Conservation (phyloP, 495 filamentous ascomycete genomes). For the Ramalina peruviana region DNA sequence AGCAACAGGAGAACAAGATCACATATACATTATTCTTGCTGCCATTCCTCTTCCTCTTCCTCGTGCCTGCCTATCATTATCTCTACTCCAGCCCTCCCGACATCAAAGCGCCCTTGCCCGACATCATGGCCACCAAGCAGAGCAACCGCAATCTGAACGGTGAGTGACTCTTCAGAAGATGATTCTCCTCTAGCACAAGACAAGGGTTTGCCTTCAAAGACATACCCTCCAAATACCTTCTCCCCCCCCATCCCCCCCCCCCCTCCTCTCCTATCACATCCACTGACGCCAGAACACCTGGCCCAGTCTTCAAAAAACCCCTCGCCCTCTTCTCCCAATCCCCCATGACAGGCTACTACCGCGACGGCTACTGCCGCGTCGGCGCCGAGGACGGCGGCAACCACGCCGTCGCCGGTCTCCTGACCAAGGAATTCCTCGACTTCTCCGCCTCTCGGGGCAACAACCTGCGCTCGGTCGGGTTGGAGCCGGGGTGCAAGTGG, state of each 20-base stretch:
- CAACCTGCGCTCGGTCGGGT: slow-evolving; percentile 36
- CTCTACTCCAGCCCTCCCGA: background rate
- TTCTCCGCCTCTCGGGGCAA: slow-evolving; percentile 43
- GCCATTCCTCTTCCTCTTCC: background rate
- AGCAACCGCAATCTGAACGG: slow-evolving; percentile 41
- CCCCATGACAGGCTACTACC: slow-evolving; percentile 45
- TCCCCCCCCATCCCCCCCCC: too few relatives aligned
- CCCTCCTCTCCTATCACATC: background rate
- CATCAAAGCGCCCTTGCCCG: background rate
- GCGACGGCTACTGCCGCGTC: slow-evolving; percentile 45
- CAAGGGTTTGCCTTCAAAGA: too few relatives aligned
- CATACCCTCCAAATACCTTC: too few relatives aligned
- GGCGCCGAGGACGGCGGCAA: slow-evolving; percentile 33
- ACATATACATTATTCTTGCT: slow-evolving; percentile 4
- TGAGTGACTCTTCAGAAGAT: slow-evolving; percentile 1
- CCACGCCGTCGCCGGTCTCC: slow-evolving; percentile 34
- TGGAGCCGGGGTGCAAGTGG: slow-evolving; percentile 44
- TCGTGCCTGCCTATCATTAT: background rate
- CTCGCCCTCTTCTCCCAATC: slow-evolving; percentile 39
- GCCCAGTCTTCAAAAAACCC: slow-evolving; percentile 40
- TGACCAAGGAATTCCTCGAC: slow-evolving; percentile 46
- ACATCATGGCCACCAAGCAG: slow-evolving; percentile 38
- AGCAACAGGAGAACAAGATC: too few relatives aligned
- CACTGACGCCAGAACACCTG: background rate
- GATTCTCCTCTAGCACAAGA: too few relatives aligned